Base-by-base conservation (phyloP, 768 basidiomycete genomes). In the Boletus sp. region DNA sequence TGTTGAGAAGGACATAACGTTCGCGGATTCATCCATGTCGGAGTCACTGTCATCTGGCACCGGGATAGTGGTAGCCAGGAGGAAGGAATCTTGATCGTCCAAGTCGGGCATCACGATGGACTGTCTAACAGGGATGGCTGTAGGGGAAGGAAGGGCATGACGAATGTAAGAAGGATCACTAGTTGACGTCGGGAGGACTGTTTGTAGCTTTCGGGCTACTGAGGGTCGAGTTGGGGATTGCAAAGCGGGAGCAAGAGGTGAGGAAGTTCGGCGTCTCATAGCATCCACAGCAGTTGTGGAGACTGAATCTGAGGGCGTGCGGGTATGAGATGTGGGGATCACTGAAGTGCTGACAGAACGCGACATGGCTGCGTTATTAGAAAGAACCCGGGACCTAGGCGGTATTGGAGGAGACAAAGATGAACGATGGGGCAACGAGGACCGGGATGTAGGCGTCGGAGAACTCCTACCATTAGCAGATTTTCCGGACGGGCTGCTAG, bases 1-100 rank as follows among this genome's bases (percentile, higher is more conserved):
- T 23, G 83, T 74, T 1, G 89, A 88, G 62, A 92, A 90, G 5
- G 88, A 88, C 70, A 88, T 77, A 17, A 83, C 72, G 59, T 90
- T 84, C 25, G 77, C 69, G 14, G 84, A 80, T 19, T 73, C 72
- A 23, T 79, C 75, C 62, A 75, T 77, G 35, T 88, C 89, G 0
- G 84, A 87, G 62, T 90, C 88, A 58, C 79, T 83, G 61, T 85
- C 81, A 58, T 83, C 85, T 2, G 90, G 89, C 19, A 90, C 77
- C n/a, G 89, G 90, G 37, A 90, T 84, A 25, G 76, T 75, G 53
- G 85, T 82, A 1, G 90, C 88, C 42, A 86, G 74, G 37, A 92
- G 78, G 4, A 91, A 73, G 27, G 85, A 83, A 39, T 87, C 81
- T 37, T 89, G 81, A 70, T 55, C 71, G 41, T 71, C 67, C 17